Evolutionary conservation across 2,329 filamentous ascomycete genomes (phyloP), one percentile per base, ranked within the genome.

Genomic region (Penicillium concentricum): DNA sequence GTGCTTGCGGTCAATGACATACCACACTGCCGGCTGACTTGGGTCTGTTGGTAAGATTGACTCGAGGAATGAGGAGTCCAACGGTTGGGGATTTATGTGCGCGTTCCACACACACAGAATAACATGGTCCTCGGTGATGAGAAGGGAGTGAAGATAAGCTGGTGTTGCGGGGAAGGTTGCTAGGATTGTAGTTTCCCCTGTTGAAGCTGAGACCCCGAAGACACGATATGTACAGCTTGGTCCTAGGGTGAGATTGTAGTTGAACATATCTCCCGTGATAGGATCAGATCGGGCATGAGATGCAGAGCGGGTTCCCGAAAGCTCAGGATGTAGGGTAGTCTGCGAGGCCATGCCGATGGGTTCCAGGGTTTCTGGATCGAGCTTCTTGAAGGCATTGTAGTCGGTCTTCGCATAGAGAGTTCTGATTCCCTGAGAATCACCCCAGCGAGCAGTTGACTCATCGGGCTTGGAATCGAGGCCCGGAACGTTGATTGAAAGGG

Each of bases 81-180:
- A 37, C 30, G 1, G 37, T 22, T 38, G 45, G 5, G 58, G 70
- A 66, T 91, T 92, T 9, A 84, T 75, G 37, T 87, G 85, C 0
- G 87, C 81, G 16, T 84, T 85, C 65, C 89, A 92, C 1, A 94
- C 75, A 67, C 88, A 92, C 5, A 95, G 76, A 0, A 94, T 76
- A 2, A 92, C 84, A 66, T 87, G 89, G 64, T 86, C 84, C 16
- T 84, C 76, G 0, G 89, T 88, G 26, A 95, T 73, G 66, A 91
- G 91, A 65, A 93, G 82, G 9, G 90, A 93, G 74, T 95, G 91
- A n/a, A 95, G 84, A 66, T 94, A 95, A 0, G 89, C 87, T 0
- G 88, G 70, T 3, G 78, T 76, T 4, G 74, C 72, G 0, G 74
- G 72, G 57, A 94, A 83, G 0, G 82, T 86, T 3, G 90, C 90